Evolutionary conservation across 441 rosid genomes (phyloP).

Genomic region (California macrophylla): DNA sequence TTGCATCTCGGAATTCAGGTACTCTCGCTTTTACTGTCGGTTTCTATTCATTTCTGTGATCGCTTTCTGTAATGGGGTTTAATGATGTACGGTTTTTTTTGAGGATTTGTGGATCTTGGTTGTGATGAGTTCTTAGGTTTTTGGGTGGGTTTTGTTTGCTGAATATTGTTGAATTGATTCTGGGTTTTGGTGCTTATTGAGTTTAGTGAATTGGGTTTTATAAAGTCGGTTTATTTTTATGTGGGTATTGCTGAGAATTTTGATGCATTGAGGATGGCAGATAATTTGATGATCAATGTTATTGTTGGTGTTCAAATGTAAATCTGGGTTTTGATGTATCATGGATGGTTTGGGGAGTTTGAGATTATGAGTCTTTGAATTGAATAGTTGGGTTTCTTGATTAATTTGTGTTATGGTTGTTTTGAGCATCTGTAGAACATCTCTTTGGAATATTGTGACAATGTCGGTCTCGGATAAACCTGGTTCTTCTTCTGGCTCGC

Average conservation of each 20-base stretch:
- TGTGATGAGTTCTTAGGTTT: background rate
- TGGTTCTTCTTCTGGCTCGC: constrained; percentile 19
- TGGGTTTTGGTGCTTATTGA: background rate
- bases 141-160: constrained; percentile 2
- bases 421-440: background rate
- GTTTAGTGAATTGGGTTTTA: background rate
- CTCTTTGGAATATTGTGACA: background rate
- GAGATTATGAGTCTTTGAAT: background rate
- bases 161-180: background rate
- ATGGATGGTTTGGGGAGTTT: background rate
- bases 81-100: background rate
- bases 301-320: background rate
- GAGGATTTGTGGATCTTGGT: constrained; percentile 8
- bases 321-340: background rate
- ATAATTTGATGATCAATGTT: background rate
- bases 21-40: background rate
- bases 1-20: background rate
- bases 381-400: background rate
- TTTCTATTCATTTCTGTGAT: background rate
- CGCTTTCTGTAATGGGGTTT: background rate
- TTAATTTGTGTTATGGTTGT: constrained; percentile 4
- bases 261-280: background rate
- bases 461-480: constrained; percentile 23
- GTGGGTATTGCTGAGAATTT: background rate
- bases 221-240: background rate